These are phyloP conservation scores for Boletus rufocinnamomeus DNA, from an alignment of 768 basidiomycete species.

Conservation along the genomic window DNA sequence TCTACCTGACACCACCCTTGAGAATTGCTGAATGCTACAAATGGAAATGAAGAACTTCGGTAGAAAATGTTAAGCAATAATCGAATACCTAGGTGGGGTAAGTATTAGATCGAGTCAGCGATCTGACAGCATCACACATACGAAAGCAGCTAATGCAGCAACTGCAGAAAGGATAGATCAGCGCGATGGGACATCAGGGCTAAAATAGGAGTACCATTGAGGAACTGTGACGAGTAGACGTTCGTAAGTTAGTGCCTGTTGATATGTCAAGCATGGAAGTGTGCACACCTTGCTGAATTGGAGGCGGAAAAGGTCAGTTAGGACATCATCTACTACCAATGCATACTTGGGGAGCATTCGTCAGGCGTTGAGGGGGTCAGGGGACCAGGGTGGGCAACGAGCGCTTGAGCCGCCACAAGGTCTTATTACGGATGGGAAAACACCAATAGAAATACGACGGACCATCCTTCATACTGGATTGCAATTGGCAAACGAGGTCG, in stretches of 20 bases:
- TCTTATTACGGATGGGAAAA: constrained; percentile 1
- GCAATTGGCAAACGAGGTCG: not conserved
- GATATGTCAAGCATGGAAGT: not conserved
- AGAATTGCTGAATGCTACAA: not conserved
- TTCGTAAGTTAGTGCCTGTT: not conserved
- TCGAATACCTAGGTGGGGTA: not conserved
- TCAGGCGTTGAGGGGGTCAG: not conserved
- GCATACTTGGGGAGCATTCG: constrained; percentile 11
- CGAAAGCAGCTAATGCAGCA: not conserved
- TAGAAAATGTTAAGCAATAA: not conserved
- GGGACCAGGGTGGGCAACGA: too few relatives aligned
- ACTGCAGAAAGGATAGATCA: not conserved
- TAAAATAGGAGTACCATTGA: constrained; percentile 16
- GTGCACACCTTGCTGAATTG: constrained; percentile 25
- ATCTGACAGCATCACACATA: not conserved
- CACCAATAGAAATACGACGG: not conserved
- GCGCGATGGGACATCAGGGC: not conserved
- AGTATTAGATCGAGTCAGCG: not conserved
- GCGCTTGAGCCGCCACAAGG: not conserved
- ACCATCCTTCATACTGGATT: not conserved
- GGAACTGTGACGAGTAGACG: constrained; percentile 6
- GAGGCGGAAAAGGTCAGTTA: constrained; percentile 18
- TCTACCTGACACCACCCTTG: not conserved
- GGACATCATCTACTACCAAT: not conserved
- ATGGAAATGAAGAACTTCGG: not conserved